Base-by-base conservation (phyloP, 768 basidiomycete genomes). In the Cantharellus anzutake region DNA sequence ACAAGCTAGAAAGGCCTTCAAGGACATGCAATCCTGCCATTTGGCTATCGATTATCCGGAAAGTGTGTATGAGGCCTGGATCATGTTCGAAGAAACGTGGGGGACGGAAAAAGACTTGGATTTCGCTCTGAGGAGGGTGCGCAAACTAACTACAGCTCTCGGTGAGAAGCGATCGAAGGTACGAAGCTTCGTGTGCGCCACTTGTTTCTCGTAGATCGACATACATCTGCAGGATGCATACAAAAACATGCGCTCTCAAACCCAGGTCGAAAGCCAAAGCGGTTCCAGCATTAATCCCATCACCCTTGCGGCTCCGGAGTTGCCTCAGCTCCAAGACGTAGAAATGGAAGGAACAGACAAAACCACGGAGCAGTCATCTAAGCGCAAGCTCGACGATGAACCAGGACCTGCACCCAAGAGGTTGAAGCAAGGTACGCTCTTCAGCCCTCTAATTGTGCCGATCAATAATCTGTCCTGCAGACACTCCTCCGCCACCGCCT, bases 1-100 rank as follows among this genome's bases (percentile, higher is more conserved):
- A 16, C 56, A 41, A 16, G 85, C 84, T 2, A 80, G 90, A 44
- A 72, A 76, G 34, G 71, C 80, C 4, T 94, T 88, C 68, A 70
- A 73, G 48, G 80, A 82, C 61, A 73, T 86, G 3, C 77, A 50
- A 4, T 53, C 40, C 11, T 50, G 81, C 38, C 73, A 74, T 51
- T 85, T 84, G 68, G 79, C 83, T 56, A 65, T 98, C 42, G 94
- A 99, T 70, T 98, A 92, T 84, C 92, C 96, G 0, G 94, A 99
- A 69, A 85, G 83, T 5, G 73, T 98, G 4, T 94, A 88, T 82
- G 88, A 92, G 59, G 83, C 86, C 0, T 94, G 89, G 86, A 66
- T 83, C 16, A 71, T 76, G n/a, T 96, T 97, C 65, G 94, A 97
- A 68, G 80, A 88, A 63, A 71, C 85, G 2, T 76, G 91, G 65